A percentile compares a stretch with the other conserved stretches of the same genome.
These are phyloP conservation scores for Diplogelasinospora grovesii DNA, from an alignment of 495 filamentous ascomycete genomes.

Conservation along the genomic window DNA sequence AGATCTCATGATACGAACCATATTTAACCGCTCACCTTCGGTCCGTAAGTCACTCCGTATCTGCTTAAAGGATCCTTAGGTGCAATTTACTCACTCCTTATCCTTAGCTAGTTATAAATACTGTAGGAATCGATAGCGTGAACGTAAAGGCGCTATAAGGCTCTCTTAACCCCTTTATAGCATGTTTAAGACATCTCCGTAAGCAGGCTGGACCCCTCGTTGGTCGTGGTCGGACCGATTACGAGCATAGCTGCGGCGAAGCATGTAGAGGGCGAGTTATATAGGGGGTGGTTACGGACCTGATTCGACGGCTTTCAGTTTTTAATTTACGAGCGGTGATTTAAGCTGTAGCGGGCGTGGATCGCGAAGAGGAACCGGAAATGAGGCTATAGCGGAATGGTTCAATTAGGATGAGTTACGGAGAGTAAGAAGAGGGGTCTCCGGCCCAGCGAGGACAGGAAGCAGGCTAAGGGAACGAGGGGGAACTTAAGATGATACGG, in stretches of 20 bases:
- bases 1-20: slow-evolving; percentile 1
- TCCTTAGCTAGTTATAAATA: slow-evolving; percentile 1
- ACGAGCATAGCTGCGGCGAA: background rate
- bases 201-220: background rate
- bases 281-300: background rate
- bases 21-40: slow-evolving; percentile 1
- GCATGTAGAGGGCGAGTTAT: background rate
- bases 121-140: background rate
- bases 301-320: slow-evolving; percentile 2
- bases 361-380: background rate
- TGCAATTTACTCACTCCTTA: background rate
- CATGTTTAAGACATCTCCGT: background rate
- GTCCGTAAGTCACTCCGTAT: slow-evolving; percentile 1
- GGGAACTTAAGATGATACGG: background rate
- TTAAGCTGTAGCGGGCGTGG: background rate
- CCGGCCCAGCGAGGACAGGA: background rate
- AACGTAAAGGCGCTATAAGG: background rate
- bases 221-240: slow-evolving; percentile 1
- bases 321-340: background rate
- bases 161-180: background rate
- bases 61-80: slow-evolving; percentile 2
- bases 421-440: slow-evolving; percentile 1
- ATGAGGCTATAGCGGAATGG: background rate
- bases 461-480: background rate
- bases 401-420: background rate